Conservation (phyloP, 169 alveolate species). For the Cryptosporidium parvum region DNA sequence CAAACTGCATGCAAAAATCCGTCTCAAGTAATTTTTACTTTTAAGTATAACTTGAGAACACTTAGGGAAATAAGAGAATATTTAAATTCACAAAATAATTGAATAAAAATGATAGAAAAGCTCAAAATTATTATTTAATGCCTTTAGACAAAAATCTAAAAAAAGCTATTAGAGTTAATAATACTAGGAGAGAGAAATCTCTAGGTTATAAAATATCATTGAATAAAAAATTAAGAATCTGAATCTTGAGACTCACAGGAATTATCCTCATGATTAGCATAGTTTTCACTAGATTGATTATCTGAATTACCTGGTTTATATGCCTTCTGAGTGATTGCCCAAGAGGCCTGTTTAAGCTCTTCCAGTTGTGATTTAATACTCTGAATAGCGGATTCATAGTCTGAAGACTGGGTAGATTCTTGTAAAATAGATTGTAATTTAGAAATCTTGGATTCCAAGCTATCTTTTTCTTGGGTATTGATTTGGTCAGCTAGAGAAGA, state of each 20-base stretch:
- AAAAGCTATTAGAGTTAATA: neutral
- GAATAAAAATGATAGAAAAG: too few relatives aligned
- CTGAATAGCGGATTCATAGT: slow-evolving; percentile 6
- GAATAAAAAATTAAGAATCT: neutral
- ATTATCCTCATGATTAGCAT: neutral
- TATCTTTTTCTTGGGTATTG: slow-evolving; percentile 16
- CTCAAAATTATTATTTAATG: too few relatives aligned
- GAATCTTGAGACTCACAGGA: neutral
- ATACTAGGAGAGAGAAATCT: neutral
- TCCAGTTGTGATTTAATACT: neutral
- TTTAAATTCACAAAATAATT: too few relatives aligned
- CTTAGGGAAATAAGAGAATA: too few relatives aligned
- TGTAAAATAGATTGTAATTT: slow-evolving; percentile 12
- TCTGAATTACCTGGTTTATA: neutral
- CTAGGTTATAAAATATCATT: neutral
- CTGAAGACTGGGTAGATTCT: neutral
- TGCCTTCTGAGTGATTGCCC: slow-evolving; percentile 60
- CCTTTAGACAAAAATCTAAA: too few relatives aligned
- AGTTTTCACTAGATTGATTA: neutral
- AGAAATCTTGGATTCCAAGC: slow-evolving; percentile 11
- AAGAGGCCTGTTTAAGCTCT: slow-evolving; percentile 54
- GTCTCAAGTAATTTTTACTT: too few relatives aligned
- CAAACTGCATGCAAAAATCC: neutral
- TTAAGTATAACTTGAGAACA: too few relatives aligned
- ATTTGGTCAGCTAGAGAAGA: slow-evolving; percentile 4